Conservation (phyloP, 805 yeast species). For the Ogataea pilisensis region DNA sequence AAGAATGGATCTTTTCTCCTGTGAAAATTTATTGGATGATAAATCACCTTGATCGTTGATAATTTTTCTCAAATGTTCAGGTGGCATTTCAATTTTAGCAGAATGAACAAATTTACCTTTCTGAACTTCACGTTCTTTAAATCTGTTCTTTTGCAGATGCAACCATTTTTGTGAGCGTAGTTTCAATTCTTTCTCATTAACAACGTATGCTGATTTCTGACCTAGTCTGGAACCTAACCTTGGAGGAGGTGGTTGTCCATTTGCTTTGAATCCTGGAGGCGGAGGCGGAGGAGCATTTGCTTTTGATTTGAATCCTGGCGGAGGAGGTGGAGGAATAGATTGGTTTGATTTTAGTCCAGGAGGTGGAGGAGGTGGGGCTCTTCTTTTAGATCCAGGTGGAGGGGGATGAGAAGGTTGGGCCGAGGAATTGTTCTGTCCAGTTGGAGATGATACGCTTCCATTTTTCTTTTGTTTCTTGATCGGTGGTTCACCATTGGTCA, state of each 20-base stretch:
- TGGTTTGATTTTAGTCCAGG: constrained; percentile 1
- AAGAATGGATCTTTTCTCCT: constrained; percentile 80
- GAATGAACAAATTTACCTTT: constrained; percentile 50
- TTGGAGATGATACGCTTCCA: constrained; percentile 4
- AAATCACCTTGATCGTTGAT: constrained; percentile 82
- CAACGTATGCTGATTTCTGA: constrained; percentile 18
- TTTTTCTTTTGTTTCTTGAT: constrained; percentile 13
- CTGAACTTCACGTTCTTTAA: constrained; percentile 32
- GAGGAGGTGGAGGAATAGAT: constrained; percentile 14
- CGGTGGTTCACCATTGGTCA: constrained; percentile 15
- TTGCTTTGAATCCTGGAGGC: constrained; percentile 19
- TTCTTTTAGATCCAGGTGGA: constrained; percentile 2
- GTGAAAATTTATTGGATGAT: constrained; percentile 70
- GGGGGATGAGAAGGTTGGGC: constrained; percentile 1
- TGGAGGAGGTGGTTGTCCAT: constrained; percentile 27
- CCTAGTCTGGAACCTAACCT: constrained; percentile 30
- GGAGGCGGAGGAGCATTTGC: constrained; percentile 35
- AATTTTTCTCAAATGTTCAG: constrained; percentile 85
- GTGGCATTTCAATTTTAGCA: constrained; percentile 80
- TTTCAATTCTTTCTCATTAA: constrained; percentile 28
- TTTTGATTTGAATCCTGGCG: constrained; percentile 3
- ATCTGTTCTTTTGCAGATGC: constrained; percentile 56
- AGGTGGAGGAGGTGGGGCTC: constrained; percentile 14
- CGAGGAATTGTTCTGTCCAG: constrained; percentile 2
- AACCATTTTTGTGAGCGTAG: constrained; percentile 56